Base-by-base conservation (phyloP, 2,329 filamentous ascomycete species). In the Xylaria arbuscula region DNA sequence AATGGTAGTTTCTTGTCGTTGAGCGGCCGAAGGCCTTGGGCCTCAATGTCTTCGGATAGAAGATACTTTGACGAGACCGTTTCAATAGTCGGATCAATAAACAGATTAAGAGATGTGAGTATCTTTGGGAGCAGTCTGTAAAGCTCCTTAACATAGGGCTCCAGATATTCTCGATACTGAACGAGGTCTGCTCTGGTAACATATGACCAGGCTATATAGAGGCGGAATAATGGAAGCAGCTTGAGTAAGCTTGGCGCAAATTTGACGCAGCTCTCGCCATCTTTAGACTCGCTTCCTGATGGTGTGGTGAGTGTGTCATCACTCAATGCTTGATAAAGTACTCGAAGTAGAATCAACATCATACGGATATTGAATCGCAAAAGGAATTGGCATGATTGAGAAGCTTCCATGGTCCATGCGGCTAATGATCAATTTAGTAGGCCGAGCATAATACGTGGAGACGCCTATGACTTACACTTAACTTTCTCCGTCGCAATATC, bases 301-400 rank as follows among this genome's bases (percentile, higher is more conserved):
- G 68, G 64, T 50, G 73, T 70, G n/a, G 70, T 73, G 32, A 70
- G 66, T 36, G 65, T 66, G 24, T 76, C 55, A 77, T 89, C 85
- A 64, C 89, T 86, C 2, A 97, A 83, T 73, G 93, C 90, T n/a
- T 88, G 85, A 70, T 90, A 84, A 42, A 97, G 83, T 34, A 91
- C 83, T 61, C 91, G 89, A 54, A 94, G 86, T 38, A 97, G 84
- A 0, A 88, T 87, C 64, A 90, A 88, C 74, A 97, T 91, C 10
- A 91, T 93, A 60, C 91, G 91, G 56, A 93, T 84, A 75, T 97
- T 97, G 69, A 97, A 87, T 28, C 90, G 87, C 53, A 97, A 84
- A 67, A 92, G 89, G 74, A 91, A 94, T 67, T 88, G 84, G 72
- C 85, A 87, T 10, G 87, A 86, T 40, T 81, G 82, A 13, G 83